Evolutionary conservation across 257 asterid species (phyloP), one percentile per base, ranked within the genome.

Genomic region (Rhazya stricta): DNA sequence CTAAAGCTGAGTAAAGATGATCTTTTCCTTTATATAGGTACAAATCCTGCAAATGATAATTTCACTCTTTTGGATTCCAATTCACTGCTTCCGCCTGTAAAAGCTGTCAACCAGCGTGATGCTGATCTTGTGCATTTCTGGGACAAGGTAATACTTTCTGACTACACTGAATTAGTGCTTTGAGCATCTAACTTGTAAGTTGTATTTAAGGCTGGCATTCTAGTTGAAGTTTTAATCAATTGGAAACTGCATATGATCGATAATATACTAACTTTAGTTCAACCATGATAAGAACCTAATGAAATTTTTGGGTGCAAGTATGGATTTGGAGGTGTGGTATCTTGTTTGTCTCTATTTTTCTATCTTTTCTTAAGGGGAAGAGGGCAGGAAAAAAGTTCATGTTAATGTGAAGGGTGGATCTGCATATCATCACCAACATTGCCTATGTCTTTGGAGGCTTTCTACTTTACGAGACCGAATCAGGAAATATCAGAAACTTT

Each of bases 51-150:
- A 63, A 93, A 91, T 53, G 97, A 89, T 76, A 91, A 93, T 62
- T 80, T 48, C 57, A 88, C 96, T 58, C 90, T 76, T 60, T 77
- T 75, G 54, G 90, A 83, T 46, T 88, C 86, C 23, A 90, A 93
- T 70, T 82, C 91, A 36, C 76, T 85, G 41, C 42, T 48, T 18
- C 89, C 83, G 79, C 71, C 88, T 76, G 78, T 90, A 39, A 83
- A 82, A 81, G 85, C 83, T 67, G 86, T 91, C 67, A 89, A 90
- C 80, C 98, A 93, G 80, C 96, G 98, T 0, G 98, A 93, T 77
- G 98, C 98, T 72, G 98, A 93, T 85, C 91, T 93, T 50, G 63
- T 93, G 76, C 96, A 93, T 74, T 93, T 90, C 78, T 91, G 98
- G 98, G 86, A 93, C 77, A 93, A 93, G 97, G 98, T 93, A 67